Evolutionary conservation across 192 early-diverging fungal genomes (phyloP).

Genomic region (Coemansia sp.): DNA sequence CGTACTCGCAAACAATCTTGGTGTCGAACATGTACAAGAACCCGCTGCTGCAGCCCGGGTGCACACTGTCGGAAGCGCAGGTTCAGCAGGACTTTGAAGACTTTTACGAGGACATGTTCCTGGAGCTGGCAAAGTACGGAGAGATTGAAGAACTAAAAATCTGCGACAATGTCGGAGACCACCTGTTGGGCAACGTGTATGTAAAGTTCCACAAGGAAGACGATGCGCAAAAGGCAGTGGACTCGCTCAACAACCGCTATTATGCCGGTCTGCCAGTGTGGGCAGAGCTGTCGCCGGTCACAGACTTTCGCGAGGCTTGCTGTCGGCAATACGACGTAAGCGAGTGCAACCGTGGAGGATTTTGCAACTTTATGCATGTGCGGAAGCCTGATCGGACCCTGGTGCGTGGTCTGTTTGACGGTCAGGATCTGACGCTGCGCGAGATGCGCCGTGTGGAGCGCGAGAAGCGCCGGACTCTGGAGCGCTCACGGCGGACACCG

Average conservation of each 20-base stretch:
- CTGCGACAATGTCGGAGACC: constrained; percentile 98
- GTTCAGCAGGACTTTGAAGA: constrained; percentile 80
- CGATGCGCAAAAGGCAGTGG: constrained; percentile 89
- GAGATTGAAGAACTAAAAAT: constrained; percentile 96
- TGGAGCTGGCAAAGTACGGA: constrained; percentile 94
- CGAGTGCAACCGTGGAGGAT: constrained; percentile 93
- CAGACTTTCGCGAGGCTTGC: constrained; percentile 97
- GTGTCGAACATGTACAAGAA: constrained; percentile 95
- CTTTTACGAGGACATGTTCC: constrained; percentile 96
- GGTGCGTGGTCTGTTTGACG: constrained; percentile 78
- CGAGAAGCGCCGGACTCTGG: constrained; percentile 27
- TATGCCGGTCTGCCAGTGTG: constrained; percentile 94
- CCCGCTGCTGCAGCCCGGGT: constrained; percentile 65
- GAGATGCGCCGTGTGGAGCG: constrained; percentile 55
- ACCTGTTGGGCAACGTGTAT: constrained; percentile 97
- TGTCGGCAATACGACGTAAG: constrained; percentile 95
- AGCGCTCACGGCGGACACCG: constrained; percentile 13
- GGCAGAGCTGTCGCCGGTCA: constrained; percentile 95
- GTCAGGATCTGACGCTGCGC: constrained; percentile 62
- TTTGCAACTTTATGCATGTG: constrained; percentile 99
- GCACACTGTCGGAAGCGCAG: constrained; percentile 71
- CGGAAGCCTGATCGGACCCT: constrained; percentile 78
- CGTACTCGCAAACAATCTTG: constrained; percentile 92
- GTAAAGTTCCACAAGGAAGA: constrained; percentile 87
- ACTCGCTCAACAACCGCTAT: constrained; percentile 90